phyloP scores from a whole-genome alignment of 148 eudicot genomes.

The Salicornia ramosissima region DNA sequence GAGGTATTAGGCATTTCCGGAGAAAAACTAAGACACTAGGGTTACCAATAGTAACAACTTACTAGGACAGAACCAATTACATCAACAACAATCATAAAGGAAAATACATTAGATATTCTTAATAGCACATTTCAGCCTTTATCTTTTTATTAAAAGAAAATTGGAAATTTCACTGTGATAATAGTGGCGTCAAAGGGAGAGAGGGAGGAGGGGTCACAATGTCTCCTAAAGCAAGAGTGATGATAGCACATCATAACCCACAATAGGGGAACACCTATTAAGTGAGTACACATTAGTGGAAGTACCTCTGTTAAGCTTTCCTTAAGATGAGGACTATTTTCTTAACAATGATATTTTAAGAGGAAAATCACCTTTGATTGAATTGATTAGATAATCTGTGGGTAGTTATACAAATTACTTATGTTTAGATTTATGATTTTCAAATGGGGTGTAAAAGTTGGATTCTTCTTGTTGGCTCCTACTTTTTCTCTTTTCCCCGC shows the following conservation, averaged over 20 bases:
- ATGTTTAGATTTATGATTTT: slow-evolving; percentile 24
- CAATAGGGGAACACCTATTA: slow-evolving; percentile 29
- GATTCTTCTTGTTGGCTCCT: slow-evolving; percentile 36
- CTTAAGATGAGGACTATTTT: slow-evolving; percentile 34
- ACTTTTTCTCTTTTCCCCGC: slow-evolving; percentile 14
- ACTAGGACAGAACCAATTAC: not conserved
- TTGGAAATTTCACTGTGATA: slow-evolving; percentile 20
- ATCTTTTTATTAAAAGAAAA: not conserved
- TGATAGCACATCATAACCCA: slow-evolving; percentile 36
- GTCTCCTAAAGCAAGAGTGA: slow-evolving; percentile 52
- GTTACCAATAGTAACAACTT: too few species aligned
- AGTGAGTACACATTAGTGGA: slow-evolving; percentile 43
- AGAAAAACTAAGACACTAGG: too few species aligned
- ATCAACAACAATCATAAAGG: not conserved
- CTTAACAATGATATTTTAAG: slow-evolving; percentile 18
- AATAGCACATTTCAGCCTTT: slow-evolving; percentile 11
- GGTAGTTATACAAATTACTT: slow-evolving; percentile 21
- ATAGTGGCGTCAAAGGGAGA: slow-evolving; percentile 41
- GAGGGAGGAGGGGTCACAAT: slow-evolving; percentile 39
- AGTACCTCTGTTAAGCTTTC: slow-evolving; percentile 26
- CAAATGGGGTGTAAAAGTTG: slow-evolving; percentile 28
- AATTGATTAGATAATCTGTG: slow-evolving; percentile 9
- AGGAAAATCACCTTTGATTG: slow-evolving; percentile 15
- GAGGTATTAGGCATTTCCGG: too few species aligned
- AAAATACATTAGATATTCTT: not conserved